phyloP scores from a whole-genome alignment of 73 alveolate species.

The Paramecium sexaurelia region DNA sequence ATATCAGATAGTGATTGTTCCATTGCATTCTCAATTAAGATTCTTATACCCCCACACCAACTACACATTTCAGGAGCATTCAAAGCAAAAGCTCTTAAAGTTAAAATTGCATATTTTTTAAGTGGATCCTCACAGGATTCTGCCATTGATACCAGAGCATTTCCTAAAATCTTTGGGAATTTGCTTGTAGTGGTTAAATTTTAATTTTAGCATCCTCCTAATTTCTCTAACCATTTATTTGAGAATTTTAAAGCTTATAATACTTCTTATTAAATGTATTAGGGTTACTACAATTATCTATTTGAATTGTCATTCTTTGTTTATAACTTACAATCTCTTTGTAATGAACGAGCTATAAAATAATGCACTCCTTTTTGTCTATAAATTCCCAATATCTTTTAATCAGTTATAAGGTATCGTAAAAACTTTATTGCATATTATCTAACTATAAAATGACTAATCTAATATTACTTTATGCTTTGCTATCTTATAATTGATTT shows the following conservation, averaged over 20 bases:
- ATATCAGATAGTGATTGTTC: slow-evolving; percentile 19
- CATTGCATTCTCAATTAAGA: slow-evolving; percentile 38
- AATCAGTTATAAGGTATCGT: slow-evolving; percentile 12
- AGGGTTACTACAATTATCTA: background rate
- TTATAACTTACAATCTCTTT: background rate
- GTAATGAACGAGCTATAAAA: slow-evolving; percentile 53
- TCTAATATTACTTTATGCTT: background rate
- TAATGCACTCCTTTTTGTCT: slow-evolving; percentile 15
- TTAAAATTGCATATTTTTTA: slow-evolving; percentile 40
- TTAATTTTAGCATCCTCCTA: background rate
- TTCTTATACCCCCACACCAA: slow-evolving; percentile 64
- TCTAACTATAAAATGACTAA: background rate
- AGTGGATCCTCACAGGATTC: slow-evolving; percentile 50
- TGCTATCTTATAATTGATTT: background rate
- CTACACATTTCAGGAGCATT: slow-evolving; percentile 55
- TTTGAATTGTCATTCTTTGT: background rate
- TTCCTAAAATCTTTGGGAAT: slow-evolving; percentile 58
- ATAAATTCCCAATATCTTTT: background rate
- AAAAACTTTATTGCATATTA: slow-evolving; percentile 42
- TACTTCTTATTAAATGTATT: background rate
- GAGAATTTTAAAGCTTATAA: slow-evolving; percentile 52
- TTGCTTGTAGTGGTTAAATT: background rate
- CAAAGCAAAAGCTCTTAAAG: slow-evolving; percentile 47
- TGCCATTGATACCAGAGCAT: slow-evolving; percentile 64
- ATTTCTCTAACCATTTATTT: slow-evolving; percentile 50